These are phyloP conservation scores for Tricladium varicosporioides DNA, from an alignment of 2,329 filamentous ascomycete genomes.

Conservation along the genomic window DNA sequence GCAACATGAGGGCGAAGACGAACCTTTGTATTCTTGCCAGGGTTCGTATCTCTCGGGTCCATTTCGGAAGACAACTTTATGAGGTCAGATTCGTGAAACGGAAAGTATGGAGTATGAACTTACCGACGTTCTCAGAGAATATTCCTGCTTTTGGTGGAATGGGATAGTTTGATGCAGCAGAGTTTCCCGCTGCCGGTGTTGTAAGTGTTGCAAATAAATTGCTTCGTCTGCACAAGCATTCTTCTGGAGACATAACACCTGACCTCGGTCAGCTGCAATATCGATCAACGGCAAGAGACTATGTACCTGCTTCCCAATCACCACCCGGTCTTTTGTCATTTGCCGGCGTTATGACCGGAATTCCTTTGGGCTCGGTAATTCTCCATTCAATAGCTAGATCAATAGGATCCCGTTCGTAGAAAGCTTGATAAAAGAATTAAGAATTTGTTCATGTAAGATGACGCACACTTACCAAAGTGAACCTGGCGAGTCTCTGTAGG, in stretches of 20 bases:
- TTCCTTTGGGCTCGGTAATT: conserved; percentile 27
- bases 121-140: conserved; percentile 66
- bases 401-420: conserved; percentile 58
- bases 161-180: conserved; percentile 59
- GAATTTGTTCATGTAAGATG: not conserved
- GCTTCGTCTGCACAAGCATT: conserved; percentile 71
- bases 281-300: not conserved
- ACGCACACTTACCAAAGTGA: conserved; percentile 44
- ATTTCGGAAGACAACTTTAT: conserved; percentile 63
- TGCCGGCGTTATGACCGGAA: conserved; percentile 44
- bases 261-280: conserved; percentile 27
- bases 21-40: conserved; percentile 48
- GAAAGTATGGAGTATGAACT: conserved; percentile 29
- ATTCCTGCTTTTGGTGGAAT: conserved; percentile 69
- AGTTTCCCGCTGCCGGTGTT: conserved; percentile 53
- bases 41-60: conserved; percentile 64
- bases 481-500: conserved; percentile 27
- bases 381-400: conserved; percentile 59
- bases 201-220: conserved; percentile 68
- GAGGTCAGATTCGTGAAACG: not conserved
- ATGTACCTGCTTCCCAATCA: conserved; percentile 69
- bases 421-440: conserved; percentile 29
- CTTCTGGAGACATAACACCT: conserved; percentile 61
- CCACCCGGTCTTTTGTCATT: conserved; percentile 75
- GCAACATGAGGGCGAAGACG: not conserved